A percentile compares a stretch with the other conserved stretches of the same genome.
Evolutionary conservation across 2,329 filamentous ascomycete genomes (phyloP).

Genomic region (Biscogniauxia marginata): DNA sequence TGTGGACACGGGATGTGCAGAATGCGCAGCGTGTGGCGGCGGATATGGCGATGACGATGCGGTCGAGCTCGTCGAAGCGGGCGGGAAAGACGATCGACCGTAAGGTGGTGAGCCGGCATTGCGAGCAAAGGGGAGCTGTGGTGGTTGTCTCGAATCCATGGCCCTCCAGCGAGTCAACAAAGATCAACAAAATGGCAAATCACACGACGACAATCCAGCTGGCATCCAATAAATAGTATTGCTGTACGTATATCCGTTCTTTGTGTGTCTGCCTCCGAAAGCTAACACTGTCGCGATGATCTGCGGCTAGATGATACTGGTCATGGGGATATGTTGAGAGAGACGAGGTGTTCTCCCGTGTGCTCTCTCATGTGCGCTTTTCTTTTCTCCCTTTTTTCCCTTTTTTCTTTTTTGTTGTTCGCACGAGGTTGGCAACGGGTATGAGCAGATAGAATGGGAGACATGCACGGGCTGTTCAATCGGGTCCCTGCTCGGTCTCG

Average conservation of each 20-base stretch:
- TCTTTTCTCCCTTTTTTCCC: background rate
- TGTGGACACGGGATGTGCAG: slow-evolving; percentile 21
- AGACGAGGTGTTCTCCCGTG: background rate
- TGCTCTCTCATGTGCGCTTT: background rate
- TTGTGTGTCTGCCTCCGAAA: background rate
- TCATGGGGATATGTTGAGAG: background rate
- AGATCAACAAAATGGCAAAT: background rate
- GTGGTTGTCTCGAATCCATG: slow-evolving; percentile 31
- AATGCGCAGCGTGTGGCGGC: slow-evolving; percentile 25
- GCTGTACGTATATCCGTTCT: background rate
- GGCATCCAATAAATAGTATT: background rate
- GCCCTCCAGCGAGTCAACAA: background rate
- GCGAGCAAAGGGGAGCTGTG: slow-evolving; percentile 29
- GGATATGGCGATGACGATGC: slow-evolving; percentile 27
- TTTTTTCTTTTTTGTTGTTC: background rate
- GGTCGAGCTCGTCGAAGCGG: slow-evolving; percentile 14
- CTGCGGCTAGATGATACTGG: background rate
- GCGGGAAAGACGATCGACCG: slow-evolving; percentile 26
- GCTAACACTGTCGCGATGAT: background rate
- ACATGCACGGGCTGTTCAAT: too few relatives aligned
- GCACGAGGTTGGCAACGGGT: background rate
- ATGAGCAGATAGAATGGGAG: background rate
- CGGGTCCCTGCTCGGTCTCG: too few relatives aligned
- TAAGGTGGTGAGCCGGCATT: slow-evolving; percentile 27
- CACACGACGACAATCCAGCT: background rate